These are phyloP conservation scores for Nannochloris sp. DNA, from an alignment of 139 green algal genomes.

Conservation along the genomic window DNA sequence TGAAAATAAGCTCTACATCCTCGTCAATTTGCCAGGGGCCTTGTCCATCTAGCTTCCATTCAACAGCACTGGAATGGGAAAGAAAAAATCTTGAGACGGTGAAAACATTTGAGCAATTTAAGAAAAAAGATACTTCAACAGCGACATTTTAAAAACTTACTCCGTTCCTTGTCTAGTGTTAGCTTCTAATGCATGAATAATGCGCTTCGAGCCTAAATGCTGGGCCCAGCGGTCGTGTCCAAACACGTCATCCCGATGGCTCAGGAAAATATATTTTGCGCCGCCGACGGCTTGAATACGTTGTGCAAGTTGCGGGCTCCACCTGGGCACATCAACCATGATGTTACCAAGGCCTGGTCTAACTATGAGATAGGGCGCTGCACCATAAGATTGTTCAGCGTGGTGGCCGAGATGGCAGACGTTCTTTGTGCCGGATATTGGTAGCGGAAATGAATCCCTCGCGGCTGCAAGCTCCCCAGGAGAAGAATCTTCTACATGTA, in stretches of 20 bases:
- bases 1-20: constrained; percentile 55
- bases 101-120: too few relatives aligned
- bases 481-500: constrained; percentile 40
- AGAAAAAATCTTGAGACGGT: too few relatives aligned
- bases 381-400: constrained; percentile 50
- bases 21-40: constrained; percentile 46
- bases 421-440: constrained; percentile 27
- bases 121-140: background rate
- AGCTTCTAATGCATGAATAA: constrained; percentile 54
- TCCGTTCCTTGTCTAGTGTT: constrained; percentile 33
- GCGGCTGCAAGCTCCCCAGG: constrained; percentile 47
- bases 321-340: constrained; percentile 66
- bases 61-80: constrained; percentile 30
- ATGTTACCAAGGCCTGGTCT: constrained; percentile 57
- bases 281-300: constrained; percentile 56
- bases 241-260: constrained; percentile 72
- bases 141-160: constrained; percentile 15
- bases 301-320: constrained; percentile 52
- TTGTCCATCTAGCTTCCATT: constrained; percentile 49
- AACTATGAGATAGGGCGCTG: constrained; percentile 53
- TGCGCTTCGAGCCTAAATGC: constrained; percentile 45
- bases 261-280: constrained; percentile 66
- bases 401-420: constrained; percentile 56
- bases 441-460: constrained; percentile 43
- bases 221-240: constrained; percentile 67